These are phyloP conservation scores for Cardiospermum halicacabum DNA, from an alignment of 345 rosid species.

Conservation along the genomic window DNA sequence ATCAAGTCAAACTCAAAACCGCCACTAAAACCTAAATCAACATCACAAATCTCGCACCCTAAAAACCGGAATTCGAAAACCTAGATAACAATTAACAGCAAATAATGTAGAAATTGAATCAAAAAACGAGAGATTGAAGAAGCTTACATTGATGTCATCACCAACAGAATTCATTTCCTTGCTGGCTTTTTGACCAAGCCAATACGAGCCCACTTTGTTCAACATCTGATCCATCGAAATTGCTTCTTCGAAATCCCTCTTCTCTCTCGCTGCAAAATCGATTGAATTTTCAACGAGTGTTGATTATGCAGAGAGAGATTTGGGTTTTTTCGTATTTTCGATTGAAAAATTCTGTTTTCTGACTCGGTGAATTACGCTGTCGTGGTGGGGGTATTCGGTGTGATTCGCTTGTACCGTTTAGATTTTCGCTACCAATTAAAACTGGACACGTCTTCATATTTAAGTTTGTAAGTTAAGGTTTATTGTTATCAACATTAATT, in stretches of 20 bases:
- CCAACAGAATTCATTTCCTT: slow-evolving; percentile 84
- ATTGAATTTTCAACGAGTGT: not conserved
- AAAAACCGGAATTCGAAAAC: not conserved
- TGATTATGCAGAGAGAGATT: not conserved
- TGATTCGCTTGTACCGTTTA: not conserved
- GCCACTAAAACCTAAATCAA: not conserved
- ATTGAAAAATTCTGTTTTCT: not conserved
- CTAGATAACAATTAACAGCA: not conserved
- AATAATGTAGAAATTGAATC: not conserved
- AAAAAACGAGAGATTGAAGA: not conserved
- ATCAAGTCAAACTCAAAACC: not conserved
- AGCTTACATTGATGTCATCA: slow-evolving; percentile 64
- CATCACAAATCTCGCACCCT: not conserved
- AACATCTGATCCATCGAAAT: slow-evolving; percentile 71
- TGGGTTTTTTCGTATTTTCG: not conserved
- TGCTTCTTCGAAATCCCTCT: not conserved
- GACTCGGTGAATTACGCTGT: not conserved
- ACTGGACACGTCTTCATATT: not conserved
- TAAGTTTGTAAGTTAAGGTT: too few relatives aligned
- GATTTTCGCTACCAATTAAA: not conserved
- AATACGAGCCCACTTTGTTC: slow-evolving; percentile 86
- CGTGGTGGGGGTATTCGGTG: not conserved
- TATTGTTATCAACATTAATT: too few relatives aligned
- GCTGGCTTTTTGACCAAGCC: slow-evolving; percentile 70
- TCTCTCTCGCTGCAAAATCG: not conserved